These are phyloP conservation scores for Epicoccum sorghinum DNA, from an alignment of 2,329 filamentous ascomycete species.

Conservation along the genomic window DNA sequence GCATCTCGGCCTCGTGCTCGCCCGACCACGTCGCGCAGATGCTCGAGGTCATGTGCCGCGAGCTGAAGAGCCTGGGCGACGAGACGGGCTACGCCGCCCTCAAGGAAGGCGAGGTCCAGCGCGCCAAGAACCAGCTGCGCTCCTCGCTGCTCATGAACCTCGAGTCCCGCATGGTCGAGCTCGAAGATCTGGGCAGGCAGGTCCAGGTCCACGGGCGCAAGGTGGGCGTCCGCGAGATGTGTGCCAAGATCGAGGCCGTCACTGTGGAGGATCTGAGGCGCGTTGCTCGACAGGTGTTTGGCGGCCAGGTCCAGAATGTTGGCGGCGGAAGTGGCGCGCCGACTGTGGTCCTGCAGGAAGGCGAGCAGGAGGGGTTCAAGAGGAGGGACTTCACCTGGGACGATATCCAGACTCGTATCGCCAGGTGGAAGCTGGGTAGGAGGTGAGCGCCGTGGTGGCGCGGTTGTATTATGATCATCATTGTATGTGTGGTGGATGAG, in stretches of 20 bases:
- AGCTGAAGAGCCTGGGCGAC: constrained; percentile 78
- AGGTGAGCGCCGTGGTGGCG: constrained; percentile 22
- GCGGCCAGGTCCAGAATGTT: constrained; percentile 74
- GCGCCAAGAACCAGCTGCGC: constrained; percentile 96
- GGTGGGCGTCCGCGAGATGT: constrained; percentile 93
- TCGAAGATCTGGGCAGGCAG: constrained; percentile 92
- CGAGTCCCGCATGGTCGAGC: constrained; percentile 94
- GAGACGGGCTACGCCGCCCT: constrained; percentile 77
- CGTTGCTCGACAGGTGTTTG: constrained; percentile 79
- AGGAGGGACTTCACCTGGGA: constrained; percentile 78
- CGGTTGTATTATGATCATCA: too few species aligned
- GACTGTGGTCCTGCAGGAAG: constrained; percentile 94
- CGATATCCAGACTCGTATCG: constrained; percentile 86
- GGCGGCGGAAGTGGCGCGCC: constrained; percentile 84
- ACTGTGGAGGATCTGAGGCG: constrained; percentile 80
- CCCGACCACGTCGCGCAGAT: constrained; percentile 79
- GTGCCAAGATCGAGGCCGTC: constrained; percentile 79
- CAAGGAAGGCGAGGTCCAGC: constrained; percentile 77
- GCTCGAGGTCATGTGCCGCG: constrained; percentile 94
- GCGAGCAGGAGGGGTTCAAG: constrained; percentile 72
- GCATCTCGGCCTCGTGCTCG: constrained; percentile 85
- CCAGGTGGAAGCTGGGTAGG: constrained; percentile 80
- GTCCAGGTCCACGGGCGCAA: constrained; percentile 97
- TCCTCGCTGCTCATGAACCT: constrained; percentile 95
- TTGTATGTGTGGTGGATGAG: too few species aligned